Base-by-base conservation (phyloP, 2,329 filamentous ascomycete genomes). In the Fusarium papillatum region DNA sequence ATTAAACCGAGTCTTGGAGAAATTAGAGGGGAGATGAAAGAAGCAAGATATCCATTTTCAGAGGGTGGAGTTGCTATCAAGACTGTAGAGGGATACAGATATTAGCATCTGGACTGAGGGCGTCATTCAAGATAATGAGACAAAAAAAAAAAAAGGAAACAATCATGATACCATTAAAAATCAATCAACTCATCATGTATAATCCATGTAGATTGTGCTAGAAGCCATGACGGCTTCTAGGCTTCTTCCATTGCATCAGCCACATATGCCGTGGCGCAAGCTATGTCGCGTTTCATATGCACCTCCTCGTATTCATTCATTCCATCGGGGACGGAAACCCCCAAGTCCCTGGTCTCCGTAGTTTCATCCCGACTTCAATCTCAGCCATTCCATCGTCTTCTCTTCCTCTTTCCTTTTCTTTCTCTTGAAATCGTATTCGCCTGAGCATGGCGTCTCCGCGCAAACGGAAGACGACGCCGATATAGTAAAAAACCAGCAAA, bases 231-330 rank as follows among this genome's bases (percentile, higher is more conserved):
- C 34, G n/a, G 55, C 55, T 39, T 60, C 55, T 24, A 60, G n/a
- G 14, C 26, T 13, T 26, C 55, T 38, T 60, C 55, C 16, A 26
- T 60, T 59, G 38, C 43, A 69, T 61, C 64, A 76, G 74, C 74
- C 71, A 69, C 65, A 60, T n/a, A 36, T 46, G 50, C 29, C 68
- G 74, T 77, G 75, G 75, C 72, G 69, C 64, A 77, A 73, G 75
- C 70, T 76, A 50, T 63, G 41, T 59, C 46, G 63, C 63, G 31
- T 43, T 60, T 61, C 39, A 24, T 29, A 29, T 66, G 66, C 70
- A 74, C 34, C 36, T 63, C 41, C 73, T 74, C 67, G 50, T 71
- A 69, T 31, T 29, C 19, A 69, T 31, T 29, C 19, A 69, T 31
- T 29, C 19, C 9, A 50, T 63, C 46, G 36, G 36, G 10, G 46